Conservation (phyloP, 495 filamentous ascomycete species). For the Entonaema liquescens region DNA sequence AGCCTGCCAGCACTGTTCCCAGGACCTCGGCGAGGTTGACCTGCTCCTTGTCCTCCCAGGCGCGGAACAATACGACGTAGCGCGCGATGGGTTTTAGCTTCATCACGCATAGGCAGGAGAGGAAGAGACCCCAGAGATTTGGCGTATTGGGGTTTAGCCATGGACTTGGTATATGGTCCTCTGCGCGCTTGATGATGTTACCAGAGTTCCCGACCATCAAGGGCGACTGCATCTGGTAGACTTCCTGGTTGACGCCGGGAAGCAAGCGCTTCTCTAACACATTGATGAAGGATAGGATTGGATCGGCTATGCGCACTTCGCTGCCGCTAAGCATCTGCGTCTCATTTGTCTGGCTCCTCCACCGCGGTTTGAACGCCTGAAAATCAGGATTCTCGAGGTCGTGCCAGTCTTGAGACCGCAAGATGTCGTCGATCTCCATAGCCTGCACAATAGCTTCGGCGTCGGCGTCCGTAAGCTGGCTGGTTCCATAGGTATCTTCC, state of each 20-base stretch:
- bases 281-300: neutral
- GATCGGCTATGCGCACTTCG: neutral
- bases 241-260: neutral
- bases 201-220: slow-evolving; percentile 10
- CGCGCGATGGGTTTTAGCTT: neutral
- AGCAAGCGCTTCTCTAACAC: slow-evolving; percentile 8
- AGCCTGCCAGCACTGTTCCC: neutral
- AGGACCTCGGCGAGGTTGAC: neutral
- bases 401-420: neutral
- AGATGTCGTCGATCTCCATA: slow-evolving; percentile 17
- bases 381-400: neutral
- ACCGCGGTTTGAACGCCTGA: neutral
- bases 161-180: neutral
- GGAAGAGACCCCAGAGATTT: slow-evolving; percentile 7
- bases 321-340: neutral
- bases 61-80: neutral
- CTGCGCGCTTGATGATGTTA: neutral
- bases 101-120: slow-evolving; percentile 11
- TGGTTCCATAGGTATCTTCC: neutral
- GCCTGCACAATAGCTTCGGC: neutral
- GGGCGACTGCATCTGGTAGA: slow-evolving; percentile 12
- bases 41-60: slow-evolving; percentile 6
- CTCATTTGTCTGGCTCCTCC: neutral
- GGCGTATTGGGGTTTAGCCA: neutral
- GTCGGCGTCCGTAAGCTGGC: neutral